Base-by-base conservation (phyloP, 768 basidiomycete species). In the Mycena amicta region DNA sequence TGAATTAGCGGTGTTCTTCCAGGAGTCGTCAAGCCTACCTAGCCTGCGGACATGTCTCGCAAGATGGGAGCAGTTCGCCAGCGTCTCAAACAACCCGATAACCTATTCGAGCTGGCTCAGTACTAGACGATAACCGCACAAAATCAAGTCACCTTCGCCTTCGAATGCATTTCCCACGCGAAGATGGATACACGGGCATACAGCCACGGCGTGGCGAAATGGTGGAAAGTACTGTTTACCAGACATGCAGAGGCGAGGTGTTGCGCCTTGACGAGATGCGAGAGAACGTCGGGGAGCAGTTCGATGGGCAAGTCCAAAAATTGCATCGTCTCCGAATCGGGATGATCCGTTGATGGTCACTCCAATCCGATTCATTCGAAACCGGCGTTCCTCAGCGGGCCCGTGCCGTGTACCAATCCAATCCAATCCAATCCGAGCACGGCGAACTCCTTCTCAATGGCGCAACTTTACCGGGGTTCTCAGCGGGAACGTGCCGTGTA, bases 161-260 rank as follows among this genome's bases (percentile, higher is more conserved):
- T 92, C 15, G 78, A 80, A 29, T 85, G 80, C 62, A 75, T 86
- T 55, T 90, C 83, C 90, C 89, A 91, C 16, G 89, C 79, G 70
- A 85, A 87, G 45, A 92, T 84, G 43, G 75, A 79, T 18, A 86
- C 77, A 13, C 78, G 75, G 25, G 79, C 74, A 63, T 93, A 93
- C 23, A 93, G 75, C 27, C 70, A 60, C 11, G 79, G 74, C 2
- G 74, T 69, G 0, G 85, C 79, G 61, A 85, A 85, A 1, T 59
- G 43, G 59, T 83, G 71, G 64, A 92, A 90, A 0, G 72, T 55
- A 49, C 75, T 80, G 69, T 80, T 85, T 22, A 92, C 87, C 4
- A 85, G 79, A 66, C 84, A 88, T 5, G 78, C 64, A 0, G 66
- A 55, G 5, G 78, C 78, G 23, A 90, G 70, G 66, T 89, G 79